Percentiles rank a stretch among this genome's conserved stretches.
These are phyloP conservation scores for Lactifluus echinatus DNA, from an alignment of 768 basidiomycete species.

Conservation along the genomic window DNA sequence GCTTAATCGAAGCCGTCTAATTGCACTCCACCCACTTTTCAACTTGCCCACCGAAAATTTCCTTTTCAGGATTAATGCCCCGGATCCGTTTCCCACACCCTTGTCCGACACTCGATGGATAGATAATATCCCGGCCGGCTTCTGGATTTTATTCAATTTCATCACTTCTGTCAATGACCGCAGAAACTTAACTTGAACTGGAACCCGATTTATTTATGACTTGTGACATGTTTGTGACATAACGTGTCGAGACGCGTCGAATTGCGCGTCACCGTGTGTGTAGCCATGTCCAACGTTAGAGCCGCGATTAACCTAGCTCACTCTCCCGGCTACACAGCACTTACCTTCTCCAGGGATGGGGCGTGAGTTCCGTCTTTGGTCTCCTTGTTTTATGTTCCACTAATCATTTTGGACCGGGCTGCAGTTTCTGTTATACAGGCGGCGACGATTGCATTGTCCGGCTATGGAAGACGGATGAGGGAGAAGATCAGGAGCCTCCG, in stretches of 20 bases:
- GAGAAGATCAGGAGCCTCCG: constrained; percentile 18
- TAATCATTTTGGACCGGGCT: neutral
- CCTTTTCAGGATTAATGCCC: constrained; percentile 1
- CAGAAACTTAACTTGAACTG: too few species aligned
- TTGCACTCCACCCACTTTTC: constrained; percentile 1
- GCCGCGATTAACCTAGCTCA: constrained; percentile 17
- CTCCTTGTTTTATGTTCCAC: neutral
- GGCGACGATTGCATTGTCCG: constrained; percentile 21
- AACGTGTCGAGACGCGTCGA: constrained; percentile 6
- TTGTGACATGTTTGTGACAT: neutral
- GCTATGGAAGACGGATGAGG: constrained; percentile 19
- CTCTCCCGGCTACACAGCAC: constrained; percentile 14
- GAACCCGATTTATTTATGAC: neutral
- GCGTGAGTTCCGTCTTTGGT: constrained; percentile 5
- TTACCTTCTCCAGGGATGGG: constrained; percentile 19
- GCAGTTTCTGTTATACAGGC: constrained; percentile 20
- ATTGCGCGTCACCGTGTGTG: neutral
- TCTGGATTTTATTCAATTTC: too few species aligned
- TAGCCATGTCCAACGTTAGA: constrained; percentile 9
- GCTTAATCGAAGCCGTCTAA: constrained; percentile 11
- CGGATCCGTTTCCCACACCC: constrained; percentile 2
- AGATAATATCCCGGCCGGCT: neutral
- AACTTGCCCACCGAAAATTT: neutral
- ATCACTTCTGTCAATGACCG: too few species aligned
- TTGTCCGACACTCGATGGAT: neutral